Evolutionary conservation across 139 green algal species (phyloP), one percentile per base, ranked within the genome.

Genomic region (Protoeuglena noctilucae): DNA sequence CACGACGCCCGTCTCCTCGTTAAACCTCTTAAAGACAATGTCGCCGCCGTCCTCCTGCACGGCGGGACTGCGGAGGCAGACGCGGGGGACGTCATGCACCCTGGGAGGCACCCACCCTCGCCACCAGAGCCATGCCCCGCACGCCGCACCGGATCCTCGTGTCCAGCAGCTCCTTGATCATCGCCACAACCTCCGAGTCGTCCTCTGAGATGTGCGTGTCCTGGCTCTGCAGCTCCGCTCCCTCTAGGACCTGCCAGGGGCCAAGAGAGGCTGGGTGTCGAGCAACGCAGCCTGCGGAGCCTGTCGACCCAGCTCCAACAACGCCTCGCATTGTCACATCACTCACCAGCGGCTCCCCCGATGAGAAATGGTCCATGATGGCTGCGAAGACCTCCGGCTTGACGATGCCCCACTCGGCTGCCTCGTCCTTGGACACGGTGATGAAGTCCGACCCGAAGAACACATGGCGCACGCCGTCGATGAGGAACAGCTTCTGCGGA

Each of bases 151-250:
- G 72, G 63, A 99, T 97, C 56, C 92, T 79, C 28, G 91, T 99
- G 56, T 97, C 92, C 49, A 99, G 69, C 53, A 99, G 74, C 77
- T 99, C 92, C 79, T 98, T 98, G 70, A 99, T 96, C 87, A 97
- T 95, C 19, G 87, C 83, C 31, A 99, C 89, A 4, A 89, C 62
- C 77, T 94, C 79, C 41, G 78, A 75, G 52, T 89, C 80, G 28
- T 93, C 74, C 6, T 73, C 64, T 39, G 79, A 62, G 43, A 85
- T 84, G 27, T 71, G 71, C 2, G 70, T 87, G 51, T 79, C 72
- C 1, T 39, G 55, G 34, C 62, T 57, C n/a, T 56, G 30, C 14
- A n/a, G n/a, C n/a, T n/a, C n/a, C 47, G 9, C 47, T 30, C 22
- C 14, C 47, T 18, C 16, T 18, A 54, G 17, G 16, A 31, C 18